Conservation (phyloP, 1,284 basidiomycete species). For the Athelia psychrophila region DNA sequence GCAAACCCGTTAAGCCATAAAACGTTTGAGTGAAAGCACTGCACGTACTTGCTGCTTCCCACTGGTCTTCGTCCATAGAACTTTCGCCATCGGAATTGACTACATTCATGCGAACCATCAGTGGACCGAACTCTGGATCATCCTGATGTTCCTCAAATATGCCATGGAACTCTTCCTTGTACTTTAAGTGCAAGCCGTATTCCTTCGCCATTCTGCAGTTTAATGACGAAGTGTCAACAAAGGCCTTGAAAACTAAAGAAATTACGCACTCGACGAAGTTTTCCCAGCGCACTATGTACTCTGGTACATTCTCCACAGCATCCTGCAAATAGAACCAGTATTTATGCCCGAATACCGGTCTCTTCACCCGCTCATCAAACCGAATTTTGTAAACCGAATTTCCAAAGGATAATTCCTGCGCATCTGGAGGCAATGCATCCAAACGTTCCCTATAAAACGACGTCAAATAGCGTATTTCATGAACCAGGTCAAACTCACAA, state of each 20-base stretch:
- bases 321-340: slow-evolving; percentile 95
- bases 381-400: slow-evolving; percentile 89
- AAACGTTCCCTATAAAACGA: slow-evolving; percentile 54
- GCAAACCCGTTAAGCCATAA: slow-evolving; percentile 1
- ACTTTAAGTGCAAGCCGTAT: slow-evolving; percentile 74
- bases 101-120: slow-evolving; percentile 88
- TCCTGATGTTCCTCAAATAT: slow-evolving; percentile 79
- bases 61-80: slow-evolving; percentile 90
- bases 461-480: slow-evolving; percentile 10
- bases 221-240: slow-evolving; percentile 2
- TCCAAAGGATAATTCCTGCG: slow-evolving; percentile 76
- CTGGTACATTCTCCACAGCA: slow-evolving; percentile 95
- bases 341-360: slow-evolving; percentile 81
- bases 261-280: slow-evolving; percentile 78
- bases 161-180: slow-evolving; percentile 88
- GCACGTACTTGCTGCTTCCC: slow-evolving; percentile 92
- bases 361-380: slow-evolving; percentile 70
- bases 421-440: slow-evolving; percentile 58
- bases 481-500: slow-evolving; percentile 52
- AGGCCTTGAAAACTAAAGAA: slow-evolving; percentile 2
- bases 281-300: slow-evolving; percentile 95
- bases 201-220: slow-evolving; percentile 76
- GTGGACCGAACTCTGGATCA: slow-evolving; percentile 71
- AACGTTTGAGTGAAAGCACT: background rate
- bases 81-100: slow-evolving; percentile 81